Percentiles rank a stretch among this genome's conserved stretches.
Conservation (phyloP, 257 asterid species). For the Thymus mandschuricus region DNA sequence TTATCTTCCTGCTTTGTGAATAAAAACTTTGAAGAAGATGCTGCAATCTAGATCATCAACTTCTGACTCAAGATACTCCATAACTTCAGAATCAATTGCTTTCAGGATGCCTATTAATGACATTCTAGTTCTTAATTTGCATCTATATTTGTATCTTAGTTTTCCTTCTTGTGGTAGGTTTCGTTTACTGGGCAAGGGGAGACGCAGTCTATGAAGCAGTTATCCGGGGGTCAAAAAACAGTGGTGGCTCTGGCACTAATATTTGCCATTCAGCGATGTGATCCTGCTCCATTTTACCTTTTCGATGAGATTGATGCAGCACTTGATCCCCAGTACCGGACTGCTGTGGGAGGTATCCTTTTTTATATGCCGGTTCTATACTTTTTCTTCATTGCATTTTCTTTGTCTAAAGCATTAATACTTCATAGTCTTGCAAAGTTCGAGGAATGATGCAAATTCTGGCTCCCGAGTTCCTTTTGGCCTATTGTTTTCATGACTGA, state of each 20-base stretch:
- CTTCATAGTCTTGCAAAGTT: background rate
- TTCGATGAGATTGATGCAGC: slow-evolving; percentile 99
- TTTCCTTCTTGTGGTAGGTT: slow-evolving; percentile 55
- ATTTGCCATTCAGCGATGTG: slow-evolving; percentile 97
- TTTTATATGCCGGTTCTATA: slow-evolving; percentile 12
- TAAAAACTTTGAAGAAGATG: slow-evolving; percentile 5
- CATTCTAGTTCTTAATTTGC: slow-evolving; percentile 6
- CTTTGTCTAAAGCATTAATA: background rate
- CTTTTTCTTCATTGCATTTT: slow-evolving; percentile 8
- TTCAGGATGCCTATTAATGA: slow-evolving; percentile 1
- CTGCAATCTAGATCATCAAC: background rate
- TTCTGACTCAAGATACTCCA: background rate
- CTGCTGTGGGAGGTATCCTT: slow-evolving; percentile 99
- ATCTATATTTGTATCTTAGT: slow-evolving; percentile 21
- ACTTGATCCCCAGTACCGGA: slow-evolving; percentile 98
- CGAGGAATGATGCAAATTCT: background rate
- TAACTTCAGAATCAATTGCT: background rate
- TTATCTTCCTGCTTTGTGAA: slow-evolving; percentile 12
- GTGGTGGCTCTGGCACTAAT: slow-evolving; percentile 93
- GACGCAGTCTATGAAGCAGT: slow-evolving; percentile 96
- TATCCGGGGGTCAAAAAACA: slow-evolving; percentile 98
- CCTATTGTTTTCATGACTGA: background rate
- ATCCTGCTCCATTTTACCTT: slow-evolving; percentile 99
- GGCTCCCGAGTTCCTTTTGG: background rate
- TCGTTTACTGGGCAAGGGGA: slow-evolving; percentile 99